Conservation (phyloP, 2,329 filamentous ascomycete genomes). For the Aspergillus sp. region DNA sequence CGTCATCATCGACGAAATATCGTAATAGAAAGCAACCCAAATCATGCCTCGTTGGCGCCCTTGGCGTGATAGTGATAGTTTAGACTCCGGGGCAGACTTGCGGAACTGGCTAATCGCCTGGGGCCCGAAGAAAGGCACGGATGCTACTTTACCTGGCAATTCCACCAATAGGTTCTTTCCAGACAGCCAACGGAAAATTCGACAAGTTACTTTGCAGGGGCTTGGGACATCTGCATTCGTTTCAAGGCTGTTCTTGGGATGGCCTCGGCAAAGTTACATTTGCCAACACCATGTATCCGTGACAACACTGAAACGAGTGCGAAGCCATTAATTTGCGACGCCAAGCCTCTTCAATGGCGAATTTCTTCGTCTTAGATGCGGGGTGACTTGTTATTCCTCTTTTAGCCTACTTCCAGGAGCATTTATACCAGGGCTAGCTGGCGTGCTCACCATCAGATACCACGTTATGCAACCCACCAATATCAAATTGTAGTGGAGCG, state of each 20-base stretch:
- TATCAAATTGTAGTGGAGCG: too few species aligned
- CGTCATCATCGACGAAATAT: too few species aligned
- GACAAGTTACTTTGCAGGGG: neutral
- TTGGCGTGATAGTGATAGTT: neutral
- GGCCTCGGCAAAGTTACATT: neutral
- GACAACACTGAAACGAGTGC: neutral
- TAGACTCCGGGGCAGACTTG: neutral
- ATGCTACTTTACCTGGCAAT: neutral
- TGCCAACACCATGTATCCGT: neutral
- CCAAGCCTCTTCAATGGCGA: neutral
- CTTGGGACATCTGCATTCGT: neutral
- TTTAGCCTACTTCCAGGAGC: too few species aligned
- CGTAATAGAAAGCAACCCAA: too few species aligned
- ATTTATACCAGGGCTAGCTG: too few species aligned
- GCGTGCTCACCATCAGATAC: too few species aligned
- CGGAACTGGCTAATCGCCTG: neutral
- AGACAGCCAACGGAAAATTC: neutral
- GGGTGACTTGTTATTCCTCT: neutral
- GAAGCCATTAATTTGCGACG: neutral
- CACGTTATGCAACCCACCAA: too few species aligned
- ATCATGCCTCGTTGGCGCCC: too few species aligned
- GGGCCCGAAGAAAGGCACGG: neutral
- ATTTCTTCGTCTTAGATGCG: neutral
- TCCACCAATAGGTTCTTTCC: neutral
- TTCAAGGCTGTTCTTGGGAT: neutral